Conservation (phyloP, 2,329 filamentous ascomycete genomes). For the Biscogniauxia marginata region DNA sequence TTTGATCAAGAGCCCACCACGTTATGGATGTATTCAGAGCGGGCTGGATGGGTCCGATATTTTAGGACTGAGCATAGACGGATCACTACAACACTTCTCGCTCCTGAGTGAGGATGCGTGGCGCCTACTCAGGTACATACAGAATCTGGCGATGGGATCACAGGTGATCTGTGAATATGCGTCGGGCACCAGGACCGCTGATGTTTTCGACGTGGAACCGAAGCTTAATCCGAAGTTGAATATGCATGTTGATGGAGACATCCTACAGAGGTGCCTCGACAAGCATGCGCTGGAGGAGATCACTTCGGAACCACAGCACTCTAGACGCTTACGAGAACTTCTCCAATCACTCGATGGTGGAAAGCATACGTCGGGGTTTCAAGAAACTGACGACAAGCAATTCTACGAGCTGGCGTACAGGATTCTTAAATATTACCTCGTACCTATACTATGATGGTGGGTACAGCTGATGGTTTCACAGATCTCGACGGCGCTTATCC, state of each 20-base stretch:
- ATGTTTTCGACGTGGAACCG: slow-evolving; percentile 37
- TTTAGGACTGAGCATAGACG: slow-evolving; percentile 67
- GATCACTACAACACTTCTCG: slow-evolving; percentile 67
- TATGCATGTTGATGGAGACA: slow-evolving; percentile 68
- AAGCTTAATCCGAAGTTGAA: slow-evolving; percentile 40
- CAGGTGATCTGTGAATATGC: slow-evolving; percentile 49
- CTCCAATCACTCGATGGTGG: slow-evolving; percentile 51
- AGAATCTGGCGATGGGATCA: slow-evolving; percentile 61
- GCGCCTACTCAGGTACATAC: slow-evolving; percentile 69
- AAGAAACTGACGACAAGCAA: slow-evolving; percentile 21
- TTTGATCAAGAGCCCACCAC: slow-evolving; percentile 31
- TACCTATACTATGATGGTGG: slow-evolving; percentile 44
- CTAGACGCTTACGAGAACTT: slow-evolving; percentile 36
- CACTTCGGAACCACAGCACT: slow-evolving; percentile 36
- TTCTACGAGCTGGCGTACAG: slow-evolving; percentile 53
- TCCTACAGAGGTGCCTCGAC: slow-evolving; percentile 55
- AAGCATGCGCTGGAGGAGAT: slow-evolving; percentile 43
- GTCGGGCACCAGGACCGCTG: slow-evolving; percentile 18
- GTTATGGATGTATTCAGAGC: slow-evolving; percentile 44
- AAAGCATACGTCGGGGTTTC: slow-evolving; percentile 36
- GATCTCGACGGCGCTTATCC: background rate
- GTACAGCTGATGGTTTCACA: background rate
- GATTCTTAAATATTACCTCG: slow-evolving; percentile 53
- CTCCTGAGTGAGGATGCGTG: slow-evolving; percentile 62
- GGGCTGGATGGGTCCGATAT: slow-evolving; percentile 49